phyloP scores from a whole-genome alignment of 108 stramenopile genomes.

The Discostella pseudostelligera region DNA sequence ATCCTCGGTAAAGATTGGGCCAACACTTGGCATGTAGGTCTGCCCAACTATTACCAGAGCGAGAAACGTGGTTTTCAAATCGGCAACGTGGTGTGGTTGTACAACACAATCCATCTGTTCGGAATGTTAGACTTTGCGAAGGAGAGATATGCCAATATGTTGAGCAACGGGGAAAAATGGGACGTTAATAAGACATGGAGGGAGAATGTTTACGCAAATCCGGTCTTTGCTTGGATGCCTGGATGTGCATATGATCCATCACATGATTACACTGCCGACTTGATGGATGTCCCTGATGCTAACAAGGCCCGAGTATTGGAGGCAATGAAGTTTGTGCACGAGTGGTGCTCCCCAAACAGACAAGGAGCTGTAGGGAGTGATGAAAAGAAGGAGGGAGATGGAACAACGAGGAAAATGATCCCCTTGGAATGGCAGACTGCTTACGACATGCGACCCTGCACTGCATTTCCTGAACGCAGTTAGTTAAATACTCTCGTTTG shows the following conservation, averaged over 20 bases:
- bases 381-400: slow-evolving; percentile 22
- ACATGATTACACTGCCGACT: slow-evolving; percentile 59
- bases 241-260: slow-evolving; percentile 53
- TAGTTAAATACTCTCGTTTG: too few relatives aligned
- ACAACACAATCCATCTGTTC: slow-evolving; percentile 70
- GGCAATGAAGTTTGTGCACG: slow-evolving; percentile 63
- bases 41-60: slow-evolving; percentile 60
- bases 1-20: slow-evolving; percentile 76
- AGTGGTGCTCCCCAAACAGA: slow-evolving; percentile 44
- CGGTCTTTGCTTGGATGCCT: slow-evolving; percentile 57
- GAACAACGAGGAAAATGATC: slow-evolving; percentile 13
- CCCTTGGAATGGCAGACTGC: slow-evolving; percentile 71
- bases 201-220: slow-evolving; percentile 55
- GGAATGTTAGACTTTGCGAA: slow-evolving; percentile 81
- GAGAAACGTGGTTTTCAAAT: slow-evolving; percentile 54
- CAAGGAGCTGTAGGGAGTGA: slow-evolving; percentile 3
- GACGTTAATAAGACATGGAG: slow-evolving; percentile 47
- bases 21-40: slow-evolving; percentile 68
- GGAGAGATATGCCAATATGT: slow-evolving; percentile 62
- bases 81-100: slow-evolving; percentile 74
- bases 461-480: slow-evolving; percentile 69
- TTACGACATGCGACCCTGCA: slow-evolving; percentile 80
- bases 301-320: slow-evolving; percentile 54
- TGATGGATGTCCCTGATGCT: slow-evolving; percentile 59
- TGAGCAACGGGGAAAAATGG: slow-evolving; percentile 58